phyloP scores from a whole-genome alignment of 2,329 filamentous ascomycete species.

The Zasmidium angulare region DNA sequence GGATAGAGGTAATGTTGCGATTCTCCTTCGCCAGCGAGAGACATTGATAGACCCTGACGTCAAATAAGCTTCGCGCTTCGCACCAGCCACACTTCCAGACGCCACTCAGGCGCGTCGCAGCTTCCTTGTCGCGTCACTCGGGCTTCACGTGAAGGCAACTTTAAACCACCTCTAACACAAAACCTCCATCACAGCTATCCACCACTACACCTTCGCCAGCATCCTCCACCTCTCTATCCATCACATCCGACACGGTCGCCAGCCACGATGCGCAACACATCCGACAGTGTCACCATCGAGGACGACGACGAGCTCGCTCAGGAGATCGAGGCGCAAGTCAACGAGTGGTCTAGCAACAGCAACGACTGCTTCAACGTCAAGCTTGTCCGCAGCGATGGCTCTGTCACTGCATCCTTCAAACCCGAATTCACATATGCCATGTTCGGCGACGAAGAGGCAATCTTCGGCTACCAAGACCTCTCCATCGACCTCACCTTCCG shows the following conservation, averaged over 20 bases:
- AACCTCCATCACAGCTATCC: neutral
- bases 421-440: conserved; percentile 89
- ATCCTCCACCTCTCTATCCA: neutral
- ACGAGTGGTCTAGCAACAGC: conserved; percentile 55
- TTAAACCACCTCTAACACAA: neutral
- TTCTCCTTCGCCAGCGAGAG: neutral
- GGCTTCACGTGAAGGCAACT: neutral
- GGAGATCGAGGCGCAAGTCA: conserved; percentile 29
- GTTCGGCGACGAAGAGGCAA: conserved; percentile 87
- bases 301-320: conserved; percentile 27
- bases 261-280: neutral
- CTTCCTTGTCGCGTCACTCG: neutral
- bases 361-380: conserved; percentile 65
- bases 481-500: conserved; percentile 71
- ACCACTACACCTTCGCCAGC: neutral
- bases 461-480: conserved; percentile 85
- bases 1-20: neutral
- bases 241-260: neutral
- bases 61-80: neutral
- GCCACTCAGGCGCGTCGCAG: conserved; percentile 1
- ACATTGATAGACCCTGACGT: neutral
- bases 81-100: neutral
- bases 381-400: conserved; percentile 53
- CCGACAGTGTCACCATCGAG: conserved; percentile 15
- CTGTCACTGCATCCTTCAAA: conserved; percentile 58